A percentile compares a stretch with the other conserved stretches of the same genome.
Evolutionary conservation across 306 rosid species (phyloP).

Genomic region (Benincasa hispida): DNA sequence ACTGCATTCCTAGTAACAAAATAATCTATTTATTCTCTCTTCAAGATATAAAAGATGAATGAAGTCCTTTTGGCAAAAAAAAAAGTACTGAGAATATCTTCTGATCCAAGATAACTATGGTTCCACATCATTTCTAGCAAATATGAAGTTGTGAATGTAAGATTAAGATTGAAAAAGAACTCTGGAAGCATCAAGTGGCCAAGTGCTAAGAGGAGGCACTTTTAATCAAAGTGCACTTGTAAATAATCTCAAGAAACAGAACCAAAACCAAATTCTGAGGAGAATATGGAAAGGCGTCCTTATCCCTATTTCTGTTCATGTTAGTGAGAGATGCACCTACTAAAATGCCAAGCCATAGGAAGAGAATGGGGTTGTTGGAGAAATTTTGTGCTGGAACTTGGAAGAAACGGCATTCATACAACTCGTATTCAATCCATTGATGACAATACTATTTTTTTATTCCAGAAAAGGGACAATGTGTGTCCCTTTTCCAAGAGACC

Average conservation of each 20-base stretch:
- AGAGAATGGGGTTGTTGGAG: too few relatives aligned
- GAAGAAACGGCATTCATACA: too few relatives aligned
- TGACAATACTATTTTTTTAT: too few relatives aligned
- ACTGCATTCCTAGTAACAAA: neutral
- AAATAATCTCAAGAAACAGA: neutral
- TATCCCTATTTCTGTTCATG: too few relatives aligned
- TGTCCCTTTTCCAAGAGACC: neutral
- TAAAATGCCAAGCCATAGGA: too few relatives aligned
- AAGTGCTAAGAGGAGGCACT: neutral
- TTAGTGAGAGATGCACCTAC: too few relatives aligned
- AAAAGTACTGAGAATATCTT: neutral
- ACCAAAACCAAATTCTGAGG: neutral
- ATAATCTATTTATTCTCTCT: neutral
- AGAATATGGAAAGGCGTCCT: too few relatives aligned
- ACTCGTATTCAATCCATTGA: too few relatives aligned
- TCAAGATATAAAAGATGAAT: neutral
- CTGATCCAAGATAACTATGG: neutral
- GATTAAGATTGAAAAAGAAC: neutral
- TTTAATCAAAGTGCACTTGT: neutral
- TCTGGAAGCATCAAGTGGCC: too few relatives aligned
- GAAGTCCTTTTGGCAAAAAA: neutral
- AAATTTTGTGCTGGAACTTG: too few relatives aligned
- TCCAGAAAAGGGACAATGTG: too few relatives aligned
- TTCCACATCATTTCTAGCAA: neutral
- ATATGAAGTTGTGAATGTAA: neutral